Conservation (phyloP, 768 basidiomycete species). For the Hygrophorus pudorinus region DNA sequence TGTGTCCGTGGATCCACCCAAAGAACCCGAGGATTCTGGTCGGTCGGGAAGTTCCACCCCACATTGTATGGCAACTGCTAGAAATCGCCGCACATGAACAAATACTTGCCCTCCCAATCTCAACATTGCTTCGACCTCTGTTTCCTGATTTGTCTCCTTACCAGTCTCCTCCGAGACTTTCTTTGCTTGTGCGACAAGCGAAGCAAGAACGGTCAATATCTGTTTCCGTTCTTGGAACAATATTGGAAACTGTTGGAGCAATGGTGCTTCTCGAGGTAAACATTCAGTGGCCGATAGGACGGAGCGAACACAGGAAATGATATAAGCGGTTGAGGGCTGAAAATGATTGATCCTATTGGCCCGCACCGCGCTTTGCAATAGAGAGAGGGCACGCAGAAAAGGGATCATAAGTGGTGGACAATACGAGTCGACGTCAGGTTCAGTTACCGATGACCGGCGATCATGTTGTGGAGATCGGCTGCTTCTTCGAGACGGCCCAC, state of each 20-base stretch:
- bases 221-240: conserved; percentile 74
- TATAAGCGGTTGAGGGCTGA: conserved; percentile 88
- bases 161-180: conserved; percentile 45
- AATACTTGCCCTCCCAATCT: conserved; percentile 74
- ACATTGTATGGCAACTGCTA: conserved; percentile 67
- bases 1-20: conserved; percentile 19
- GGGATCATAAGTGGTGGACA: conserved; percentile 76
- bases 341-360: conserved; percentile 75
- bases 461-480: conserved; percentile 18
- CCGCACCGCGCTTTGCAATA: conserved; percentile 78
- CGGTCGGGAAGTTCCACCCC: conserved; percentile 58
- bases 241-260: conserved; percentile 54
- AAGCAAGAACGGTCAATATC: conserved; percentile 71
- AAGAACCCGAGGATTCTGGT: conserved; percentile 23
- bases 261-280: conserved; percentile 67
- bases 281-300: conserved; percentile 80
- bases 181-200: conserved; percentile 73
- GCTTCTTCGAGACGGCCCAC: conserved; percentile 26
- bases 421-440: conserved; percentile 46
- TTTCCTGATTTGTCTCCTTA: conserved; percentile 32
- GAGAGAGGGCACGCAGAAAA: conserved; percentile 73
- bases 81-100: conserved; percentile 67
- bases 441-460: conserved; percentile 36
- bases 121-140: conserved; percentile 71
- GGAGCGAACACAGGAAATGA: conserved; percentile 88